Conservation (phyloP, 2,329 filamentous ascomycete species). For the Fusarium equiseti region DNA sequence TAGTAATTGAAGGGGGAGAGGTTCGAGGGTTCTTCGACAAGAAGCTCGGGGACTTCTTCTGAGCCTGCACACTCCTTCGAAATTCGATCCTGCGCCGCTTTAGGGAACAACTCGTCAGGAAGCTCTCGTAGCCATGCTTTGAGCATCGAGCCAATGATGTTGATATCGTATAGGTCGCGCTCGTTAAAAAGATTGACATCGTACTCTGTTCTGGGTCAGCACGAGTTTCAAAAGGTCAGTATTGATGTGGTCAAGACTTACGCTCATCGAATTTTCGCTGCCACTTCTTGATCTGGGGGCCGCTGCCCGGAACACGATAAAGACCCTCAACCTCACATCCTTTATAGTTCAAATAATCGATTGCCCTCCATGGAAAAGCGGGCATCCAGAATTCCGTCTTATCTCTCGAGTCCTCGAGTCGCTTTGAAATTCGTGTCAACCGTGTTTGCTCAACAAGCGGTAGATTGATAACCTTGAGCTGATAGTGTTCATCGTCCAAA, state of each 20-base stretch:
- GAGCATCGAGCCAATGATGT: constrained; percentile 95
- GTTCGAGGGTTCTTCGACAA: constrained; percentile 92
- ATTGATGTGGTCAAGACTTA: constrained; percentile 54
- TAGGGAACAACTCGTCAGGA: constrained; percentile 94
- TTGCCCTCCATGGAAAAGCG: constrained; percentile 92
- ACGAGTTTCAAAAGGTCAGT: neutral
- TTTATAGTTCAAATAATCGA: constrained; percentile 96
- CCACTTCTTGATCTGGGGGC: constrained; percentile 92
- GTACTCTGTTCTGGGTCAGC: constrained; percentile 66
- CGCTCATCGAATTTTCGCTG: constrained; percentile 90
- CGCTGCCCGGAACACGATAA: constrained; percentile 91
- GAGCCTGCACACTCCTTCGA: constrained; percentile 82
- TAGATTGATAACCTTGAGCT: constrained; percentile 85
- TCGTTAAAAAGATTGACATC: constrained; percentile 93
- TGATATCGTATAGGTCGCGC: constrained; percentile 91
- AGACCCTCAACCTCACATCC: constrained; percentile 93
- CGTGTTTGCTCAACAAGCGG: constrained; percentile 90
- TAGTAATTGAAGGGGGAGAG: constrained; percentile 99
- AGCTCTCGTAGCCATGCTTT: constrained; percentile 96
- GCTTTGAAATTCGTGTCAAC: constrained; percentile 90
- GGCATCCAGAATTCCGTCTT: constrained; percentile 99
- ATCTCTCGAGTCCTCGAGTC: constrained; percentile 86
- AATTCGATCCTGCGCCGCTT: constrained; percentile 82
- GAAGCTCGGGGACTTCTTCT: constrained; percentile 82
- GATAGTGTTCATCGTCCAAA: constrained; percentile 85